Conservation (phyloP, 768 basidiomycete genomes). For the Nidula microcarpa region DNA sequence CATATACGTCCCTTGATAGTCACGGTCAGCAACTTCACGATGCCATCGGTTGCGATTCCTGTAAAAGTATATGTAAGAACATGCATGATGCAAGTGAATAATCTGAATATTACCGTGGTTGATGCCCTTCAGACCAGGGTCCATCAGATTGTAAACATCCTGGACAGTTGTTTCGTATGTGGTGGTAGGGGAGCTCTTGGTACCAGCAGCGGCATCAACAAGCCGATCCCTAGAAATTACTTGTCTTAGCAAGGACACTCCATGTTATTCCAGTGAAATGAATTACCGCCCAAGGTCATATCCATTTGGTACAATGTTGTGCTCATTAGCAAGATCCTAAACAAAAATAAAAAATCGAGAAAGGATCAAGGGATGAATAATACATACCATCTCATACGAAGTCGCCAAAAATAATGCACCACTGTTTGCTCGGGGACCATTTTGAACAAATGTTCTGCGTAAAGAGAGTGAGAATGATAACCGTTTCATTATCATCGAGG, state of each 20-base stretch:
- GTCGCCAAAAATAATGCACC: conserved; percentile 56
- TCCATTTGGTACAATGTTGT: conserved; percentile 42
- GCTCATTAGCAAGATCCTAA: conserved; percentile 29
- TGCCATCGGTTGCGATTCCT: conserved; percentile 49
- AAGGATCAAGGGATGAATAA: not conserved
- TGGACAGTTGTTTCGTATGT: conserved; percentile 32
- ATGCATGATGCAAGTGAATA: too few species aligned
- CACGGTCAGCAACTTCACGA: conserved; percentile 47
- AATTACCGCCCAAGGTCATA: conserved; percentile 42
- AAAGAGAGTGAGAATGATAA: too few species aligned
- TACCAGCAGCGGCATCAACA: conserved; percentile 32
- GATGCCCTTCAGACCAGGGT: conserved; percentile 36
- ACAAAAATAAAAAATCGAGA: not conserved
- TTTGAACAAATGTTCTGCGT: conserved; percentile 5
- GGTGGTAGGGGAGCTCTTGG: conserved; percentile 24
- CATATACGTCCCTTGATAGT: conserved; percentile 18
- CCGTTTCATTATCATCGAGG: too few species aligned
- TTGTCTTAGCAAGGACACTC: not conserved
- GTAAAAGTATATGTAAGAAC: too few species aligned
- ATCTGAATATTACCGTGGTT: conserved; percentile 41
- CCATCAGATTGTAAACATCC: conserved; percentile 38
- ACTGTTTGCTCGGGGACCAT: conserved; percentile 37
- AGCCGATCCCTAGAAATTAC: conserved; percentile 20
- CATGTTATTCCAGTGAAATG: not conserved
- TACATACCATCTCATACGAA: conserved; percentile 25